Evolutionary conservation across 2,329 filamentous ascomycete genomes (phyloP), one percentile per base, ranked within the genome.

Genomic region (Penicillium brevicompactum): DNA sequence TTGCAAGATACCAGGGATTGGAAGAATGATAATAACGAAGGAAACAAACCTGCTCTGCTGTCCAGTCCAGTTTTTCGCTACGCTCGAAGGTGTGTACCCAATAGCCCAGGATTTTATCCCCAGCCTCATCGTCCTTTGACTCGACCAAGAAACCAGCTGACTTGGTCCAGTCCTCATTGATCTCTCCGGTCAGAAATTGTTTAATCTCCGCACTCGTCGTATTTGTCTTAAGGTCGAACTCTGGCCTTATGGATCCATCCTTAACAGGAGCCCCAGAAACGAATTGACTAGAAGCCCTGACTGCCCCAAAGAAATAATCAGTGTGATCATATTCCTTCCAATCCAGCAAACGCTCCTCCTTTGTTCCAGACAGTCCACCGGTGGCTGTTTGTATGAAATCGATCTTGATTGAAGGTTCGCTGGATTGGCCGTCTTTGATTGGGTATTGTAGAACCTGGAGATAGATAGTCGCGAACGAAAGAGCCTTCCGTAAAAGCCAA

Each of bases 1-100:
- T 27, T 27, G 5, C 5, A 27, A 8, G 24, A 27, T 5, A 5
- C 24, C 24, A 27, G 1, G 24, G 24, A 27, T 6, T 27, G 4
- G 24, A 5, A 27, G 24, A 27, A 8, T 1, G 3, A 1, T 34
- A 5, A 34, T 34, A 34, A 34, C 8, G 14, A 4, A 27, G 5
- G 8, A 8, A 27, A 49, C 46, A 18, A 6, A 49, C 51, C 22
- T 54, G 51, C 24, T 54, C 51, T 3, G 40, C 46, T 7, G 41
- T 45, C 51, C 51, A 54, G 3, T 40, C 51, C 22, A 18, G 16
- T 22, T 40, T 45, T 10, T 16, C 41, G 50, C 40, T 54, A 13
- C 24, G 7, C 31, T 50, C 51, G 44, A 40, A 54, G 1, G 46
- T 54, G 18, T 54, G 51, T 6, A 54, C 40, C 51, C 51, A 54